Conservation (phyloP, 1,139 yeast species). For the Protomyces macrosporus region DNA sequence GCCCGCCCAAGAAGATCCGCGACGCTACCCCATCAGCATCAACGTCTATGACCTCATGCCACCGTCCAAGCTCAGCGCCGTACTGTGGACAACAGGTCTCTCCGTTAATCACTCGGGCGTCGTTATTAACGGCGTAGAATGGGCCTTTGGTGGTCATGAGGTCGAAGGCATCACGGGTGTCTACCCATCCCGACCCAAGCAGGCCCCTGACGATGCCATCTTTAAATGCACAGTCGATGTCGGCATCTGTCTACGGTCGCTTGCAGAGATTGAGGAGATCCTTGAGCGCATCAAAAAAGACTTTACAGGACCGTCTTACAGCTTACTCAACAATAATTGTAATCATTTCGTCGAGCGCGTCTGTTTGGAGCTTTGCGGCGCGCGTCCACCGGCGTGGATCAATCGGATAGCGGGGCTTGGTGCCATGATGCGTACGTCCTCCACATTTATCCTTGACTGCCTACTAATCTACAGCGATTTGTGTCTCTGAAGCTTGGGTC, state of each 20-base stretch:
- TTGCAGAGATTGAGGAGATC: not conserved
- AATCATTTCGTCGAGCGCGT: slow-evolving; percentile 21
- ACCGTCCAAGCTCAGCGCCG: slow-evolving; percentile 4
- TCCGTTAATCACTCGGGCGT: slow-evolving; percentile 21
- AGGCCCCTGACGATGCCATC: slow-evolving; percentile 16
- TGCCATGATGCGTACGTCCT: slow-evolving; percentile 7
- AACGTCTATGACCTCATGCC: slow-evolving; percentile 24
- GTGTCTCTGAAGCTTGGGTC: slow-evolving; percentile 23
- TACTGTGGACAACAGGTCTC: slow-evolving; percentile 15
- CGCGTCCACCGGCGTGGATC: slow-evolving; percentile 26
- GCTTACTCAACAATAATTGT: slow-evolving; percentile 16
- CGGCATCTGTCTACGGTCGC: slow-evolving; percentile 9
- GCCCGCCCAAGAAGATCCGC: not conserved
- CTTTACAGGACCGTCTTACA: slow-evolving; percentile 14
- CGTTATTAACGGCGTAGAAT: slow-evolving; percentile 12
- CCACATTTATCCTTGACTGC: not conserved
- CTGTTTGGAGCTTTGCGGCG: slow-evolving; percentile 13
- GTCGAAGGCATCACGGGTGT: slow-evolving; percentile 23
- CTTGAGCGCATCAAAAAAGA: slow-evolving; percentile 11
- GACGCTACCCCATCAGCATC: slow-evolving; percentile 1
- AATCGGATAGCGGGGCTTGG: slow-evolving; percentile 27
- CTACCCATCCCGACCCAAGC: slow-evolving; percentile 12
- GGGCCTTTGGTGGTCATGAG: slow-evolving; percentile 25
- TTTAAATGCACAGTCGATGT: slow-evolving; percentile 1
- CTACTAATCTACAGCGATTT: not conserved